Evolutionary conservation across 495 filamentous ascomycete genomes (phyloP).

Genomic region (Bombardia bombarda): DNA sequence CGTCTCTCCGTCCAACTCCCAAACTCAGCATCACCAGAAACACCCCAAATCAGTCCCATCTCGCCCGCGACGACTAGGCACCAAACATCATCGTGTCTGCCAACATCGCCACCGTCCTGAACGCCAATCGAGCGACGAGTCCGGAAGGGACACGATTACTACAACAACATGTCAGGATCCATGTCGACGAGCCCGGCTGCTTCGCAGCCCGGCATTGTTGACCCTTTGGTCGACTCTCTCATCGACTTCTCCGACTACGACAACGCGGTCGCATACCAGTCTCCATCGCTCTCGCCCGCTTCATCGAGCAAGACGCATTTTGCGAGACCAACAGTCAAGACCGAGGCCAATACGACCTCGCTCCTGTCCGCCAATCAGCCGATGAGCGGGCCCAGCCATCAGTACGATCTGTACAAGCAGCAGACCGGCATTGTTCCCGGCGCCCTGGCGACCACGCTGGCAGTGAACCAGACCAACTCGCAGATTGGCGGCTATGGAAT

Average conservation of each 20-base stretch:
- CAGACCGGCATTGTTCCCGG: constrained; percentile 82
- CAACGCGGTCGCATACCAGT: constrained; percentile 29
- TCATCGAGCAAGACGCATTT: constrained; percentile 27
- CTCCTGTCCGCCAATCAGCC: constrained; percentile 40
- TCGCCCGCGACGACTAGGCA: not conserved
- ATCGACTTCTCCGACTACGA: constrained; percentile 44
- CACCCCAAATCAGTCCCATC: not conserved
- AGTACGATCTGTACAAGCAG: constrained; percentile 86
- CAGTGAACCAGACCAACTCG: constrained; percentile 50
- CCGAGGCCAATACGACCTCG: constrained; percentile 27
- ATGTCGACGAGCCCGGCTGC: constrained; percentile 18
- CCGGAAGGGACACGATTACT: constrained; percentile 4
- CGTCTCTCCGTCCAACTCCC: not conserved
- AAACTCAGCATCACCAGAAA: not conserved
- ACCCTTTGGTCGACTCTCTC: constrained; percentile 24
- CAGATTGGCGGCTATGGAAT: constrained; percentile 46
- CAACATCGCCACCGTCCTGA: not conserved
- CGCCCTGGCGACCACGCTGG: constrained; percentile 61
- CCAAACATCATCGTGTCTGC: not conserved
- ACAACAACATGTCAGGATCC: constrained; percentile 17
- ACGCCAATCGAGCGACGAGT: not conserved
- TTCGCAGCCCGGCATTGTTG: constrained; percentile 9
- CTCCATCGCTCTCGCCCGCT: constrained; percentile 40
- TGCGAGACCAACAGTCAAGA: constrained; percentile 29
- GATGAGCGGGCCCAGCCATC: constrained; percentile 76